phyloP scores from a whole-genome alignment of 257 asterid genomes.

The Leonotis leonurus region DNA sequence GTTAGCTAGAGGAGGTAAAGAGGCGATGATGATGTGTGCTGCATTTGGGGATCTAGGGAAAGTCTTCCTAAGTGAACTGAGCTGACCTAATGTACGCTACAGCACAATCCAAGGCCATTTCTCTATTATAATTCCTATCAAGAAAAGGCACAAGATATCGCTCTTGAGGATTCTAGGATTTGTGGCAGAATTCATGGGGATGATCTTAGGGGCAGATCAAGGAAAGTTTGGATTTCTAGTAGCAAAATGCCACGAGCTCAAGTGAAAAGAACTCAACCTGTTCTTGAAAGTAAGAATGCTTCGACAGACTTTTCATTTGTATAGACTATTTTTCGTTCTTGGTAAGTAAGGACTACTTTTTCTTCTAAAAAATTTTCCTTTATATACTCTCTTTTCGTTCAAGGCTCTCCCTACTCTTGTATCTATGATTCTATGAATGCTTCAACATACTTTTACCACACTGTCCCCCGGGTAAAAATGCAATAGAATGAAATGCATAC shows the following conservation, averaged over 20 bases:
- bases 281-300: conserved; percentile 46
- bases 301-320: conserved; percentile 48
- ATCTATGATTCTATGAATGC: not conserved
- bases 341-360: too few relatives aligned
- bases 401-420: not conserved
- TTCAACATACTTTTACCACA: not conserved
- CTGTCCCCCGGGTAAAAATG: not conserved
- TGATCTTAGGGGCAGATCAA: conserved; percentile 47
- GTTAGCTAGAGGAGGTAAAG: not conserved
- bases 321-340: not conserved
- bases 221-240: conserved; percentile 55
- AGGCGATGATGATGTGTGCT: conserved; percentile 39
- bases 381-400: not conserved
- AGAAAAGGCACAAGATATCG: conserved; percentile 27
- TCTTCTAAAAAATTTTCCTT: not conserved
- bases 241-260: conserved; percentile 74
- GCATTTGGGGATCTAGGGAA: conserved; percentile 37
- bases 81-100: conserved; percentile 32
- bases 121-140: conserved; percentile 31
- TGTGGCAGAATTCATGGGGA: conserved; percentile 35
- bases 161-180: conserved; percentile 40
- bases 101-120: conserved; percentile 56
- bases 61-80: conserved; percentile 33
- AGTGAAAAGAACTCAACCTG: conserved; percentile 59
- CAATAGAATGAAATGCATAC: too few relatives aligned